A percentile compares a stretch with the other conserved stretches of the same genome.
Conservation (phyloP, 495 filamentous ascomycete genomes). For the Lophiotrema nucula region DNA sequence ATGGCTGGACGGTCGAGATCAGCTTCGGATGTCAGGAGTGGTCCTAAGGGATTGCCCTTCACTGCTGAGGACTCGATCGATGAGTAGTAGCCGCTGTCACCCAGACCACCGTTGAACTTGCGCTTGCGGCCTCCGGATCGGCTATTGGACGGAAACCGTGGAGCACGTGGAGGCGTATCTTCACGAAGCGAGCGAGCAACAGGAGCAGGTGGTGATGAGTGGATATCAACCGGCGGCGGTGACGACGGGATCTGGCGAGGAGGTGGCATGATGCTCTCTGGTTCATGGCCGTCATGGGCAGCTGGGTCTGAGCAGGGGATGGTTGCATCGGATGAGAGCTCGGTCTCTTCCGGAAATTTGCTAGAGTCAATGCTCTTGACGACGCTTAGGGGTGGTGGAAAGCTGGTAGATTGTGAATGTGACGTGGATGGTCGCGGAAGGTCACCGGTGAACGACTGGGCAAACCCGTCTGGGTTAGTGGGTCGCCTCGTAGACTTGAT, state of each 20-base stretch:
- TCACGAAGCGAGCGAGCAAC: conserved; percentile 61
- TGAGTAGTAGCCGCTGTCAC: conserved; percentile 96
- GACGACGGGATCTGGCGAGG: conserved; percentile 52
- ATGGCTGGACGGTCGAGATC: conserved; percentile 71
- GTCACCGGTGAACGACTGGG: conserved; percentile 33
- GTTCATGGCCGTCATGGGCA: conserved; percentile 59
- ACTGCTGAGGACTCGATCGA: conserved; percentile 93
- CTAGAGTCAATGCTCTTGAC: conserved; percentile 43
- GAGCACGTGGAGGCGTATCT: conserved; percentile 70
- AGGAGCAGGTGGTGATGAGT: conserved; percentile 78
- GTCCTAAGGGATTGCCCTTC: conserved; percentile 60
- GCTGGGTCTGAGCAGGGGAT: conserved; percentile 80
- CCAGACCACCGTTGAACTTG: conserved; percentile 66
- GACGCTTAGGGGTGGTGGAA: conserved; percentile 29
- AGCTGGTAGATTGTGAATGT: conserved; percentile 43
- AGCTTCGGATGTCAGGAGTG: conserved; percentile 67
- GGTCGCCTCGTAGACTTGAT: conserved; percentile 68
- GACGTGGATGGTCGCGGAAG: conserved; percentile 33
- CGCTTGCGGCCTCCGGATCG: conserved; percentile 66
- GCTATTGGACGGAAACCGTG: conserved; percentile 55
- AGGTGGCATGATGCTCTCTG: conserved; percentile 45
- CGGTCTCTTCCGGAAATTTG: conserved; percentile 52
- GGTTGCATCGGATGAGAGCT: conserved; percentile 92
- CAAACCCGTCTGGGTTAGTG: conserved; percentile 44
- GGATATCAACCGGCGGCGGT: conserved; percentile 61